Evolutionary conservation across 2,329 filamentous ascomycete genomes (phyloP), one percentile per base, ranked within the genome.

Genomic region (Arthrobotrys sphaeroides): DNA sequence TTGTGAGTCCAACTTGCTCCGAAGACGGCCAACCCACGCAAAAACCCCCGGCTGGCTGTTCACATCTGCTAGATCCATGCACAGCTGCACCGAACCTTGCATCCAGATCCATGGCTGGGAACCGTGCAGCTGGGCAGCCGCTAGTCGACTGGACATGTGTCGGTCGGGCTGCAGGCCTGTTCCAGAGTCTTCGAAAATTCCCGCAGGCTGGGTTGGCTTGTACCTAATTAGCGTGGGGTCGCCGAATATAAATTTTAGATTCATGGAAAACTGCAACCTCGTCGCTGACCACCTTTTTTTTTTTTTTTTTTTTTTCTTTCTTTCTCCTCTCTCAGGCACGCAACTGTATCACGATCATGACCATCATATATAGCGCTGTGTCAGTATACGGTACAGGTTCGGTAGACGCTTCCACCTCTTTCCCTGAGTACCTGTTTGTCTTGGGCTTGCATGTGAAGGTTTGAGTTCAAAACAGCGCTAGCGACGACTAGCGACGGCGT

Each of bases 31-130:
- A 22, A 26, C 9, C 28, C 38, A 2, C 16, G 20, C 20, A 26
- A 66, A 40, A 55, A 22, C 28, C 18, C 51, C 40, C 40, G 40
- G 40, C n/a, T 12, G 16, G 40, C 16, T 22, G 12, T 38, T 5
- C 36, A 18, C 40, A 22, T 31, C 47, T 53, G 47, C 26, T n/a
- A 53, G 47, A 53, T 53, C 47, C 26, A 53, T 53, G 47, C 47
- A 51, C 6, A 1, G 10, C 45, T 49, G 45, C 45, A 53, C 13
- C 24, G 51, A 55, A 55, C 51, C 51, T 55, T 55, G 51, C 51
- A 55, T 55, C 65, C 65, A 55, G 55, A 70, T 53, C 55, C 55
- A 70, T 55, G 45, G 55, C 33, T 70, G 36, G 26, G 38, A 55
- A 55, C 7, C 55, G 33, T 45, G 18, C 40, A 57, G 47, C 57